A percentile compares a stretch with the other conserved stretches of the same genome.
phyloP scores from a whole-genome alignment of 352 stramenopile genomes.

The Phytophthora melonis region DNA sequence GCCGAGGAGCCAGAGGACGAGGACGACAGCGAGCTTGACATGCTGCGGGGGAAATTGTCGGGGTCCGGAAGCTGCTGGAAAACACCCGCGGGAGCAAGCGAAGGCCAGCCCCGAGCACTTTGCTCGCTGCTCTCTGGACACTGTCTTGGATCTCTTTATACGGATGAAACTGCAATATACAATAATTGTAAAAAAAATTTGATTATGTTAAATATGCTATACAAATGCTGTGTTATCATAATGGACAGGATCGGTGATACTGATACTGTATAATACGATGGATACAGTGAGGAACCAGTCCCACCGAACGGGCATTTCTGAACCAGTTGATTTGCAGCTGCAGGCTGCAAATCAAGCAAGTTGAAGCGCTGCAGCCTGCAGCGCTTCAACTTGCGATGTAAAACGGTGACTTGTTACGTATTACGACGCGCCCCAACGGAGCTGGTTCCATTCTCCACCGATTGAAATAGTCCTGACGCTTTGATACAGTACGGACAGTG shows the following conservation, averaged over 20 bases:
- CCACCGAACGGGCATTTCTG: conserved; percentile 1
- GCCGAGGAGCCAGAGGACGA: conserved; percentile 13
- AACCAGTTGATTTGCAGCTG: neutral
- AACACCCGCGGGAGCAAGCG: neutral
- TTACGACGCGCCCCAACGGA: too few relatives aligned
- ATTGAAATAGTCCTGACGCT: too few relatives aligned
- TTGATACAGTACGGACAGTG: too few relatives aligned
- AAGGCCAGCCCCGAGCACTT: neutral
- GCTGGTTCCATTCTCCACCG: too few relatives aligned
- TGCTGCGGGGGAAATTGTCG: conserved; percentile 2
- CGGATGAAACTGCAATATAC: neutral
- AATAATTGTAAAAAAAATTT: neutral
- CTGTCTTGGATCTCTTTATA: neutral
- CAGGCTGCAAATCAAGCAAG: too few relatives aligned
- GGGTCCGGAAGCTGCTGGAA: neutral
- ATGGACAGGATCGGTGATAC: neutral
- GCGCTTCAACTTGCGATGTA: neutral
- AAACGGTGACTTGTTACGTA: too few relatives aligned
- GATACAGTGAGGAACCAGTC: neutral
- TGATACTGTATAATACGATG: neutral
- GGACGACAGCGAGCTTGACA: conserved; percentile 13
- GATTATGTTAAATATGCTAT: too few relatives aligned
- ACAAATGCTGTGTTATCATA: too few relatives aligned
- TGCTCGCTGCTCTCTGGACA: neutral
- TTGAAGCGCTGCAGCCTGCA: too few relatives aligned